A percentile compares a stretch with the other conserved stretches of the same genome.
phyloP scores from a whole-genome alignment of 2,329 filamentous ascomycete genomes.

The Fusarium ambrosium region DNA sequence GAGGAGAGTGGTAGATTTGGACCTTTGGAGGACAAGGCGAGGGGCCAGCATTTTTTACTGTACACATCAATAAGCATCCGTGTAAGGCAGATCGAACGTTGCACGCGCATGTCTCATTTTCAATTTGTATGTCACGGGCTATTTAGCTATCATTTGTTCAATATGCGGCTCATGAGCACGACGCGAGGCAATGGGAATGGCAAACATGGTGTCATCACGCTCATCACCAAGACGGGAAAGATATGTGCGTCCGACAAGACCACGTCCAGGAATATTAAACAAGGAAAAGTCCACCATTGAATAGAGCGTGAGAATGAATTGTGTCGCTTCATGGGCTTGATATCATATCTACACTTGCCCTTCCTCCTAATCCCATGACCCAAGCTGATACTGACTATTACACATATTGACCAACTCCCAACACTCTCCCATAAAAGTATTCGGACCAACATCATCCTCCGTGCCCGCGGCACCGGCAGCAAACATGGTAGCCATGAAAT shows the following conservation, averaged over 20 bases:
- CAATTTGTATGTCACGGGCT: background rate
- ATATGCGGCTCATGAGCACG: background rate
- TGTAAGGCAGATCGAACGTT: background rate
- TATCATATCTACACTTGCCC: background rate
- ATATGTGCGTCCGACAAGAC: too few relatives aligned
- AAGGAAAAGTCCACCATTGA: too few relatives aligned
- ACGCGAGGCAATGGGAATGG: background rate
- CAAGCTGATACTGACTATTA: constrained; percentile 64
- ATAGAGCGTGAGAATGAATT: background rate
- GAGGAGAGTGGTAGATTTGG: background rate
- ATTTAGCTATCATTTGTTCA: background rate
- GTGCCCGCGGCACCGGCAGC: constrained; percentile 69
- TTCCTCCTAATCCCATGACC: background rate
- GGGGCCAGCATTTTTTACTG: background rate
- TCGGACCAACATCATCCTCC: constrained; percentile 57
- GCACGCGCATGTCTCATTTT: background rate
- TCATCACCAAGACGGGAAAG: too few relatives aligned
- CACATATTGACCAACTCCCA: constrained; percentile 77
- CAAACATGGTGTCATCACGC: background rate
- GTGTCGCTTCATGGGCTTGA: background rate
- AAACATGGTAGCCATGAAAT: constrained; percentile 76
- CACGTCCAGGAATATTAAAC: too few relatives aligned
- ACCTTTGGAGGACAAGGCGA: background rate
- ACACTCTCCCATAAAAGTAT: constrained; percentile 59
- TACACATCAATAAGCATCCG: background rate